phyloP scores from a whole-genome alignment of 164 flowering plant species.

The Cinnamomum micranthum region DNA sequence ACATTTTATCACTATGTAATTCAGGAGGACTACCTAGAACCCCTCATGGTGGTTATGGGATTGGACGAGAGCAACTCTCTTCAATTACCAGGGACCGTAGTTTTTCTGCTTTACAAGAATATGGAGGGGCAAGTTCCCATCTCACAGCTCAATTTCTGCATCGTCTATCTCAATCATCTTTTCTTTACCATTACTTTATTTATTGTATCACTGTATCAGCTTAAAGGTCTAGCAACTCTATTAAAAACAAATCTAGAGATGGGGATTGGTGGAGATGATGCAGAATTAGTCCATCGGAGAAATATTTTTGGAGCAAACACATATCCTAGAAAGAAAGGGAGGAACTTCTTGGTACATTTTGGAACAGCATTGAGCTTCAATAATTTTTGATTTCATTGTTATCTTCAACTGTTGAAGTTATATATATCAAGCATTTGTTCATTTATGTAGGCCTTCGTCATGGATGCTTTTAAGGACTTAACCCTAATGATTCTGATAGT shows the following conservation, averaged over 20 bases:
- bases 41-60: conserved; percentile 46
- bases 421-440: background rate
- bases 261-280: conserved; percentile 80
- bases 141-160: conserved; percentile 4
- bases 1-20: conserved; percentile 22
- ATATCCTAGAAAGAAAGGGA: conserved; percentile 77
- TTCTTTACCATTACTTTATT: too few relatives aligned
- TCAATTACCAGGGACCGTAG: conserved; percentile 63
- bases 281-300: conserved; percentile 53
- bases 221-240: conserved; percentile 51
- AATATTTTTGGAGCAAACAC: conserved; percentile 82
- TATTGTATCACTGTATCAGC: conserved; percentile 32
- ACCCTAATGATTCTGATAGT: conserved; percentile 89
- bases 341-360: conserved; percentile 69
- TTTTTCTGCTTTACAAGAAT: conserved; percentile 41
- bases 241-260: conserved; percentile 65
- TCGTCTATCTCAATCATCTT: background rate
- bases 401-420: background rate
- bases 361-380: background rate
- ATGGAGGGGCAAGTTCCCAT: conserved; percentile 68
- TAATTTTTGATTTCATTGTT: background rate
- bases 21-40: conserved; percentile 10
- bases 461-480: conserved; percentile 96
- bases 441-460: conserved; percentile 58
- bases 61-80: conserved; percentile 61